A percentile compares a stretch with the other conserved stretches of the same genome.
Conservation (phyloP, 257 asterid species). For the Penstemon barbatus region DNA sequence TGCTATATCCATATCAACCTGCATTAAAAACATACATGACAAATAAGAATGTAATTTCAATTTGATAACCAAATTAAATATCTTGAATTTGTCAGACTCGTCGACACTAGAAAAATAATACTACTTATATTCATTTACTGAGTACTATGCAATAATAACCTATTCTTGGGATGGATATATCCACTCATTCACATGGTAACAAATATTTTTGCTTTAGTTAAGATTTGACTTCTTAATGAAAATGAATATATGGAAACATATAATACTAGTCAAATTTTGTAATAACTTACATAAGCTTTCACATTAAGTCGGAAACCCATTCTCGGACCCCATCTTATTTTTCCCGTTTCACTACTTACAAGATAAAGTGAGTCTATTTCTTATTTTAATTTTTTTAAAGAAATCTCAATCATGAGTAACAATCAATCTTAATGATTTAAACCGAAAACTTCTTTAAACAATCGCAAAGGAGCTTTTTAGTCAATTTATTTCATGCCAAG, state of each 20-base stretch:
- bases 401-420: background rate
- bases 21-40: conserved; percentile 21
- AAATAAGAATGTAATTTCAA: conserved; percentile 14
- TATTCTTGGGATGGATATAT: too few species aligned
- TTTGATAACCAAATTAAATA: background rate
- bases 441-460: conserved; percentile 9
- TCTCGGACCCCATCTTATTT: background rate
- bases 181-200: too few species aligned
- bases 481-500: background rate
- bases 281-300: background rate
- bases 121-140: background rate
- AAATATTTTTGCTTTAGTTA: background rate
- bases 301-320: background rate
- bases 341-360: background rate
- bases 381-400: too few species aligned
- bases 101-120: background rate
- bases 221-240: background rate
- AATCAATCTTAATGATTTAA: conserved; percentile 2
- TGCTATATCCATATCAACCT: conserved; percentile 80
- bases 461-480: background rate
- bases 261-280: background rate
- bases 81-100: background rate
- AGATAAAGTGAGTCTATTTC: background rate
- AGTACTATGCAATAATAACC: background rate
- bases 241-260: background rate